Conservation (phyloP, 2,329 filamentous ascomycete genomes). For the Aspergillus flavus region DNA sequence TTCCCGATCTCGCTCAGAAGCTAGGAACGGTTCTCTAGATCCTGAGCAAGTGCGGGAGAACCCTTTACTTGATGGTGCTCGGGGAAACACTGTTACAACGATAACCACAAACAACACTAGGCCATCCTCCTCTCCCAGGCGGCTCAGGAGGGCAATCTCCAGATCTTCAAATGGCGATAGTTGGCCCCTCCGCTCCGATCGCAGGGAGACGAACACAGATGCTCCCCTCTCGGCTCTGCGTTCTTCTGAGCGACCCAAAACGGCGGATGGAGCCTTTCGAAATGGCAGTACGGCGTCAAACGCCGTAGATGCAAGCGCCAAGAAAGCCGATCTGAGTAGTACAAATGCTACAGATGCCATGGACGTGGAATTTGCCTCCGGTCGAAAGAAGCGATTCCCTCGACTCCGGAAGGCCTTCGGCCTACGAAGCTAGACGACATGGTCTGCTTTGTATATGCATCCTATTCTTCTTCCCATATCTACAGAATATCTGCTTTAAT, state of each 20-base stretch:
- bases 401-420: slow-evolving; percentile 49
- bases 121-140: slow-evolving; percentile 27
- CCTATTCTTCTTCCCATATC: neutral
- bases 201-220: slow-evolving; percentile 6
- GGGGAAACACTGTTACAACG: slow-evolving; percentile 22
- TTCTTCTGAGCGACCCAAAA: slow-evolving; percentile 12
- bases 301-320: neutral
- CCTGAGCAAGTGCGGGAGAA: slow-evolving; percentile 36
- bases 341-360: slow-evolving; percentile 15
- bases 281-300: slow-evolving; percentile 9
- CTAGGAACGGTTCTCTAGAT: slow-evolving; percentile 35
- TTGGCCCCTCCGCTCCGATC: slow-evolving; percentile 31
- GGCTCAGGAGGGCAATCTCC: slow-evolving; percentile 31
- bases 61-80: slow-evolving; percentile 16
- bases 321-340: slow-evolving; percentile 3
- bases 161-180: slow-evolving; percentile 20
- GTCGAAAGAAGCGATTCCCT: slow-evolving; percentile 50
- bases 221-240: slow-evolving; percentile 1
- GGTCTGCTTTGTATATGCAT: neutral
- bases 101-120: slow-evolving; percentile 22
- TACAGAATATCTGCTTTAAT: neutral
- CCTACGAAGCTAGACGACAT: slow-evolving; percentile 27
- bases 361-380: slow-evolving; percentile 37
- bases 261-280: slow-evolving; percentile 17
- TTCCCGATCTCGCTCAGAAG: slow-evolving; percentile 46